Percentiles rank a stretch among this genome's conserved stretches.
Conservation (phyloP, 148 eudicot genomes). For the Dianthus caryophyllus region DNA sequence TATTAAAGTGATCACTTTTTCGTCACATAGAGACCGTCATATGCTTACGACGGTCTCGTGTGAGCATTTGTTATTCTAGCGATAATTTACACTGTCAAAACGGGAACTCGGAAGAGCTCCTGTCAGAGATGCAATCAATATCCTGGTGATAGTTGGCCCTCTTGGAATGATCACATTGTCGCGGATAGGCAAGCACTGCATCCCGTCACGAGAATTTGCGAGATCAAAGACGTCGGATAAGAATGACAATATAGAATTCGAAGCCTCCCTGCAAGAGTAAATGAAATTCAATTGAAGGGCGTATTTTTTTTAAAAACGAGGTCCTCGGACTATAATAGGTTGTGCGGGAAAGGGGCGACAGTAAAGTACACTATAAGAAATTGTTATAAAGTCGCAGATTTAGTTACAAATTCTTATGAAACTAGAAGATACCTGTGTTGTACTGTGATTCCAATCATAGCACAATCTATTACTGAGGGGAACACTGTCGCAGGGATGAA, state of each 20-base stretch:
- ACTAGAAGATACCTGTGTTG: slow-evolving; percentile 76
- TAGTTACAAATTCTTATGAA: not conserved
- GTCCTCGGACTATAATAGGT: too few relatives aligned
- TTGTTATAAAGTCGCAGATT: not conserved
- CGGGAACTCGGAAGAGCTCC: slow-evolving; percentile 98
- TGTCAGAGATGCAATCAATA: slow-evolving; percentile 73
- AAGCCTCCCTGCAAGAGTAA: slow-evolving; percentile 85
- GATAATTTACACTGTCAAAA: slow-evolving; percentile 56
- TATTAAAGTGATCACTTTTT: too few relatives aligned
- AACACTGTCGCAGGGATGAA: slow-evolving; percentile 76
- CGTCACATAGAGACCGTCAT: too few relatives aligned
- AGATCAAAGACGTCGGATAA: slow-evolving; percentile 88
- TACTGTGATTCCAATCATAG: slow-evolving; percentile 86
- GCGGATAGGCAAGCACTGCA: slow-evolving; percentile 53
- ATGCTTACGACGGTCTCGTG: too few relatives aligned
- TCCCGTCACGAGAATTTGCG: slow-evolving; percentile 53
- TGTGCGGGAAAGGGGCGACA: too few relatives aligned
- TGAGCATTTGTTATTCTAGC: too few relatives aligned
- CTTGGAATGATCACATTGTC: slow-evolving; percentile 81
- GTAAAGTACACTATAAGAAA: not conserved
- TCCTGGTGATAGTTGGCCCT: slow-evolving; percentile 72
- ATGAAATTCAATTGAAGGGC: slow-evolving; percentile 1
- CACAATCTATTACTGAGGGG: slow-evolving; percentile 71
- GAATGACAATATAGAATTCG: slow-evolving; percentile 85
- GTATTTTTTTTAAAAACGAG: too few relatives aligned